Base-by-base conservation (phyloP, 495 filamentous ascomycete genomes). In the Parathielavia appendiculata region DNA sequence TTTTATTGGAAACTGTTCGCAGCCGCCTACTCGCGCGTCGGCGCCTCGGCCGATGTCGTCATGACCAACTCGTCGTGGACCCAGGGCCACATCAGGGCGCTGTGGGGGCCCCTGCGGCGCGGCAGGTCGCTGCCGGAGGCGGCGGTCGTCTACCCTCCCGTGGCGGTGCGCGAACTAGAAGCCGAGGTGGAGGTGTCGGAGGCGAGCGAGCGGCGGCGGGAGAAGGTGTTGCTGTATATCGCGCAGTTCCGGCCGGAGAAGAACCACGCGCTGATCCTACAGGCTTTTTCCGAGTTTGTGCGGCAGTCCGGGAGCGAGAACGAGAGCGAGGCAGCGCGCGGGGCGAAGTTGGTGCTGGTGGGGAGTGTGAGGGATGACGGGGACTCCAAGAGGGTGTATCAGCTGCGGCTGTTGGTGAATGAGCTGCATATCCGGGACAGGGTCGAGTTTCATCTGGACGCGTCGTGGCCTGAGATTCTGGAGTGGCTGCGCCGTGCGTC, bases 61-160 rank as follows among this genome's bases (percentile, higher is more conserved):
- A 95, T 97, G 90, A 93, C 91, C 54, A 98, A 98, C 72, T 95
- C 89, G 22, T 86, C 82, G 51, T 98, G 93, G 93, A 98, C 93
- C 16, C 85, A 91, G 59, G 79, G 71, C 2, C 95, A 98, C 63
- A 91, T 98, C 57, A 76, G 81, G 39, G 75, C 79, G 1, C 76
- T 98, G 30, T 98, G 93, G 93, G 86, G 85, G 8, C 77, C 78
- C 1, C 71, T 73, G 41, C 73, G 83, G 59, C 43, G 66, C n/a
- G 14, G 1, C n/a, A 17, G 5, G 41, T 19, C 26, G 17, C 22
- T 12, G 55, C 43, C 9, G 43, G 17, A 22, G 23, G 7, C 16
- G 49, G 73, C 76, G 4, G 88, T 95, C 16, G 85, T 98, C 1
- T 97, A 92, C 69, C 93, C 93, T 2, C 93, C 93, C 7, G 90